Evolutionary conservation across 1,284 basidiomycete genomes (phyloP).

Genomic region (Rhodotorula mucilaginosa): DNA sequence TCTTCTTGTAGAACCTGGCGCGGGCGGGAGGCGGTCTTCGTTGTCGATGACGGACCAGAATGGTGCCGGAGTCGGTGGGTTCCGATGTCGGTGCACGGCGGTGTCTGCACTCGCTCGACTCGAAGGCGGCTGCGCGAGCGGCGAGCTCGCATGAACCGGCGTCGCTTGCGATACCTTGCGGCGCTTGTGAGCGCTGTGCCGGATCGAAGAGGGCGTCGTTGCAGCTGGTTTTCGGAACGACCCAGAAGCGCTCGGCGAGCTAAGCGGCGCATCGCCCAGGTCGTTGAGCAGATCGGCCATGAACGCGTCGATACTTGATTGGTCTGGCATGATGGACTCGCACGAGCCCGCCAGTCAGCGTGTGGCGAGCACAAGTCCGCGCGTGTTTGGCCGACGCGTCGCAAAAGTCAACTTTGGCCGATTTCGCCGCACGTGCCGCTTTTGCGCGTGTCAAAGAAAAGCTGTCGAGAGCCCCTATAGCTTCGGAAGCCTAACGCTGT

Average conservation of each 20-base stretch:
- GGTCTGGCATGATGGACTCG: conserved; percentile 2
- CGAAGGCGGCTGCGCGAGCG: not conserved
- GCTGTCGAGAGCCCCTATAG: no score
- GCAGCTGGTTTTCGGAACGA: conserved; percentile 38
- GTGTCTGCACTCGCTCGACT: not conserved
- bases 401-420: no score
- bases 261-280: conserved; percentile 47
- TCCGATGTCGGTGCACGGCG: no score
- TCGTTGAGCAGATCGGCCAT: conserved; percentile 55
- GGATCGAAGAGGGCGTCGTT: conserved; percentile 51
- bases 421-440: no score
- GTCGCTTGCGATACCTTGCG: not conserved
- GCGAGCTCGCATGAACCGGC: not conserved
- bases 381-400: not conserved
- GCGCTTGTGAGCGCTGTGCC: not conserved
- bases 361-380: not conserved
- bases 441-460: not conserved
- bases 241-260: conserved; percentile 22
- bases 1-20: no score
- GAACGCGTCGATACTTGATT: conserved; percentile 54
- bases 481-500: no score
- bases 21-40: no score
- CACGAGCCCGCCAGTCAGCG: not conserved
- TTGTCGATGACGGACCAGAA: not conserved
- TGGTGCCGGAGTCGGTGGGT: not conserved